phyloP scores from a whole-genome alignment of 176 grass and related monocot species.

The Juncus effusus region DNA sequence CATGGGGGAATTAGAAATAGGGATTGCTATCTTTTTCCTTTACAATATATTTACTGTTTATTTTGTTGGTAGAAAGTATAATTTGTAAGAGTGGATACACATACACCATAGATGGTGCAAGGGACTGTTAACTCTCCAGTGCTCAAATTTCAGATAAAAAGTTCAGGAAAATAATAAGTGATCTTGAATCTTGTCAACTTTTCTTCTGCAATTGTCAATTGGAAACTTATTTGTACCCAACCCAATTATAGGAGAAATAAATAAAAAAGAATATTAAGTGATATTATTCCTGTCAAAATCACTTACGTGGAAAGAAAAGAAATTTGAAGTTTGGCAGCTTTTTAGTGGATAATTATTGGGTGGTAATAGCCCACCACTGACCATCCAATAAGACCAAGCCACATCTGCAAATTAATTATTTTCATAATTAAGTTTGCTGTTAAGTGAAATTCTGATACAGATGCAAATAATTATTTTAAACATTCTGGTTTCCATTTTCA shows the following conservation, averaged over 20 bases:
- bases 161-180: constrained; percentile 7
- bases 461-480: neutral
- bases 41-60: too few relatives aligned
- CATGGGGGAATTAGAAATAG: too few relatives aligned
- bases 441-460: neutral
- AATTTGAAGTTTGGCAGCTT: too few relatives aligned
- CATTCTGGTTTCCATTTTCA: too few relatives aligned
- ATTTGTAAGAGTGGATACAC: too few relatives aligned
- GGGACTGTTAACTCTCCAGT: constrained; percentile 9
- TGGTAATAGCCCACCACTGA: too few relatives aligned
- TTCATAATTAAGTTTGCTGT: neutral
- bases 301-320: constrained; percentile 9
- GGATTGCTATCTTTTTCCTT: too few relatives aligned
- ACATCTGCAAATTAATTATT: neutral
- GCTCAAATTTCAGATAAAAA: constrained; percentile 23
- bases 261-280: neutral
- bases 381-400: neutral
- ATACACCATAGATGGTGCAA: constrained; percentile 9
- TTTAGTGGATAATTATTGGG: too few relatives aligned
- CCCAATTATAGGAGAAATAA: neutral
- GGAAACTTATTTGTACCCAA: neutral
- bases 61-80: too few relatives aligned
- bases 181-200: neutral
- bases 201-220: constrained; percentile 2
- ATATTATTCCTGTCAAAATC: constrained; percentile 2